phyloP scores from a whole-genome alignment of 805 yeast species.

The Saturnispora kantuleensis region DNA sequence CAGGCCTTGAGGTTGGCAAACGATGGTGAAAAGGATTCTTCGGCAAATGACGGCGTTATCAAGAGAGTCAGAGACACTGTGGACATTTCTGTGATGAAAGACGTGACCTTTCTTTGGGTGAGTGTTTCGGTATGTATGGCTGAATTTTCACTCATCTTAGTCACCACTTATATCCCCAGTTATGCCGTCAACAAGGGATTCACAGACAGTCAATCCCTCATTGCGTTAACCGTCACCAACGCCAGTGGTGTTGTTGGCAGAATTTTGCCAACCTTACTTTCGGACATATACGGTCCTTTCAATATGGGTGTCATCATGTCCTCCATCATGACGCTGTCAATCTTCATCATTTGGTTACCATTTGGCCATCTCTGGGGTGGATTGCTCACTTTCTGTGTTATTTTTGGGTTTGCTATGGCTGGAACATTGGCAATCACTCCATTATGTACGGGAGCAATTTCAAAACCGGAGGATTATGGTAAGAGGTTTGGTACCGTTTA shows the following conservation, averaged over 20 bases:
- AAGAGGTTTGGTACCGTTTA: constrained; percentile 62
- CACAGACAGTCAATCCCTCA: constrained; percentile 41
- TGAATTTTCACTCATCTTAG: constrained; percentile 45
- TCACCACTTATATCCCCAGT: constrained; percentile 45
- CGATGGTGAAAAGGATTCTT: constrained; percentile 2
- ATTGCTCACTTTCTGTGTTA: constrained; percentile 41
- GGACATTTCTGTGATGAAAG: constrained; percentile 33
- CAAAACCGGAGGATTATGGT: constrained; percentile 60
- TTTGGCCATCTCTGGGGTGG: constrained; percentile 37
- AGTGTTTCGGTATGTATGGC: constrained; percentile 34
- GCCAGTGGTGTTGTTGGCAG: constrained; percentile 36
- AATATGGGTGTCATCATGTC: constrained; percentile 33
- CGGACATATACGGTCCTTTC: constrained; percentile 38
- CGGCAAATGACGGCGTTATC: constrained; percentile 4
- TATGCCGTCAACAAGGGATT: constrained; percentile 45
- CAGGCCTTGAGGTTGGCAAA: not conserved
- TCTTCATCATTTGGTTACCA: constrained; percentile 55
- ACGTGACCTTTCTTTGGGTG: constrained; percentile 31
- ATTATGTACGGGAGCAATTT: constrained; percentile 56
- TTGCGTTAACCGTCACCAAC: constrained; percentile 47
- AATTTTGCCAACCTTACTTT: constrained; percentile 33
- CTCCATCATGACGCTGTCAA: constrained; percentile 32
- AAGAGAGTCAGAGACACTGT: constrained; percentile 27
- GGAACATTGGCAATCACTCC: constrained; percentile 58
- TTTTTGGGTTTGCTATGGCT: constrained; percentile 52